Evolutionary conservation across 495 filamentous ascomycete species (phyloP), one percentile per base, ranked within the genome.

Genomic region (Penicillium crystallinum): DNA sequence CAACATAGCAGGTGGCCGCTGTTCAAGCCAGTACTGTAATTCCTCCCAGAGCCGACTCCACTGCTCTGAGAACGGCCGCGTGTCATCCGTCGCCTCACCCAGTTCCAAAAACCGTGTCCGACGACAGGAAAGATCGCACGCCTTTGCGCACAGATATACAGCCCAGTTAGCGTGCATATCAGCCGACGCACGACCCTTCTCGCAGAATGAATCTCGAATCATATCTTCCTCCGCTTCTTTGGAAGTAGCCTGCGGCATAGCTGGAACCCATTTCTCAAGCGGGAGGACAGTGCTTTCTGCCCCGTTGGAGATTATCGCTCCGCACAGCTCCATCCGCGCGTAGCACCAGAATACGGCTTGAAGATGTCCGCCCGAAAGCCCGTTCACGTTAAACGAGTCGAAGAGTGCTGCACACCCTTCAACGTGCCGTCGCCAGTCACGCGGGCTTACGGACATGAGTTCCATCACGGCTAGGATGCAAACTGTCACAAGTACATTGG

Each of bases 331-430:
- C 71, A 75, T 75, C 1, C 71, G 54, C 18, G 69, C 71, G 41
- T 68, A 75, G 34, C 71, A 73, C 71, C 71, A 75, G 42, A 75
- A 75, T 1, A 72, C 63, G 4, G 69, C 71, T 39, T 73, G 67
- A 2, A 62, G 39, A n/a, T 70, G 55, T 0, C 69, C 70, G 0
- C 61, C 62, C 35, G 62, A 64, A 11, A 73, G 62, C 0, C 70
- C 70, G 30, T 69, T 58, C 4, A 73, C 63, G 8, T 57, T 60
- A 45, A 64, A 71, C 1, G 62, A 59, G 18, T 71, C 59, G 21
- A 75, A 67, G 3, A 75, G 53, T 11, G 69, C 67, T 0, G 71
- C 71, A 46, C 71, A 75, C 5, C 71, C 71, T 15, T 75, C 71
- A 6, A 75, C 55, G 52, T 75, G 71, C 2, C 68, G 64, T 27